phyloP scores from a whole-genome alignment of 169 alveolate genomes.

The Besnoitia besnoiti region DNA sequence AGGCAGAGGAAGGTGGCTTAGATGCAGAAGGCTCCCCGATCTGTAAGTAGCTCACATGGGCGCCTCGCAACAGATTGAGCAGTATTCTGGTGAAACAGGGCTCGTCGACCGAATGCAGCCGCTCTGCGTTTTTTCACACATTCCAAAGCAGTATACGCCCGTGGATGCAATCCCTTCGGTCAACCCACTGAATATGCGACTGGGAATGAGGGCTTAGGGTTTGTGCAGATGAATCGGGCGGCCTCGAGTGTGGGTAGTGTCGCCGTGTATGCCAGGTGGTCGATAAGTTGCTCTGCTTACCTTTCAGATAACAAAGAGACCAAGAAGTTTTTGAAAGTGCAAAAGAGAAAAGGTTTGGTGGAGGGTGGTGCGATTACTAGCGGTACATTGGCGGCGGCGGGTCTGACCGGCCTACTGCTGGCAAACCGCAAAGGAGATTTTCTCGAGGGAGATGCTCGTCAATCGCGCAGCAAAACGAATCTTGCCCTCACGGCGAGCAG shows the following conservation, averaged over 20 bases:
- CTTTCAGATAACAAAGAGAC: background rate
- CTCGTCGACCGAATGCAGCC: too few species aligned
- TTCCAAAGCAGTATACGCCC: too few species aligned
- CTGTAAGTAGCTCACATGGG: constrained; percentile 4
- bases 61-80: too few species aligned
- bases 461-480: background rate
- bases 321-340: background rate
- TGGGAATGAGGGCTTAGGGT: too few species aligned
- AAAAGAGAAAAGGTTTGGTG: background rate
- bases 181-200: too few species aligned
- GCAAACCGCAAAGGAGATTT: background rate
- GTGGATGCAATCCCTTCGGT: too few species aligned
- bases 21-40: background rate
- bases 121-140: too few species aligned
- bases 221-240: too few species aligned
- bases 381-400: background rate
- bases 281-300: background rate
- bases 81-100: too few species aligned
- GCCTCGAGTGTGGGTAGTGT: too few species aligned
- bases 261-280: background rate
- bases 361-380: background rate
- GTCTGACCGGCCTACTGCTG: background rate
- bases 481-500: background rate
- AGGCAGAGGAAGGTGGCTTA: background rate
- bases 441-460: background rate